Percentiles rank a stretch among this genome's conserved stretches.
These are phyloP conservation scores for Aspergillus tamarii DNA, from an alignment of 2,329 filamentous ascomycete genomes.

Conservation along the genomic window DNA sequence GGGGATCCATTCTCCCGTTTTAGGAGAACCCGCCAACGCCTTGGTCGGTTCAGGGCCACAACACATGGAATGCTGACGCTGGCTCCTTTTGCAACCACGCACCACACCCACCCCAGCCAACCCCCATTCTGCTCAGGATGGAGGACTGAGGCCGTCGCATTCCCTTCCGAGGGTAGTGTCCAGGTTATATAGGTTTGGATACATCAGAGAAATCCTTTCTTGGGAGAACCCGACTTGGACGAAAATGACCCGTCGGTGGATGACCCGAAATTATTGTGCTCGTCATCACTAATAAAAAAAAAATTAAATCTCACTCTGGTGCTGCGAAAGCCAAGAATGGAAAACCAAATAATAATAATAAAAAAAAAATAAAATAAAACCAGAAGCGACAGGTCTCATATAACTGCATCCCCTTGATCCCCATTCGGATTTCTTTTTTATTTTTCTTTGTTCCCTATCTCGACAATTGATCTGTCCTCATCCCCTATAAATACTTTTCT, in stretches of 20 bases:
- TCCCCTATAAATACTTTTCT: background rate
- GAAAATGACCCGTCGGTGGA: constrained; percentile 3
- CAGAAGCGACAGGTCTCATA: background rate
- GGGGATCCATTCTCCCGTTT: constrained; percentile 2
- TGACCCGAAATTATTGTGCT: constrained; percentile 6
- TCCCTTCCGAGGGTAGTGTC: constrained; percentile 11
- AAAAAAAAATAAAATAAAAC: background rate
- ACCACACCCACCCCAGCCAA: background rate
- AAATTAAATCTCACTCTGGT: background rate
- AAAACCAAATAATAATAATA: background rate
- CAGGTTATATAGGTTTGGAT: constrained; percentile 20
- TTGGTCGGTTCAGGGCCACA: background rate
- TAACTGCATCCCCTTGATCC: background rate
- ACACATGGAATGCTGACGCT: background rate
- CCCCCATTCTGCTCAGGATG: background rate
- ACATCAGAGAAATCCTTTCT: constrained; percentile 16
- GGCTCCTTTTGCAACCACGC: background rate
- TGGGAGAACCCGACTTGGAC: constrained; percentile 3
- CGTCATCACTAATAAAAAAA: constrained; percentile 7
- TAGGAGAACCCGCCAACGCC: background rate
- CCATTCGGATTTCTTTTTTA: background rate
- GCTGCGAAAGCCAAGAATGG: background rate
- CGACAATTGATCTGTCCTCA: background rate
- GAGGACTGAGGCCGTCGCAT: background rate
- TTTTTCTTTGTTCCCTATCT: background rate